Percentiles rank a stretch among this genome's conserved stretches.
phyloP scores from a whole-genome alignment of 2,329 filamentous ascomycete genomes.

The Aspergillus sclerotialis region DNA sequence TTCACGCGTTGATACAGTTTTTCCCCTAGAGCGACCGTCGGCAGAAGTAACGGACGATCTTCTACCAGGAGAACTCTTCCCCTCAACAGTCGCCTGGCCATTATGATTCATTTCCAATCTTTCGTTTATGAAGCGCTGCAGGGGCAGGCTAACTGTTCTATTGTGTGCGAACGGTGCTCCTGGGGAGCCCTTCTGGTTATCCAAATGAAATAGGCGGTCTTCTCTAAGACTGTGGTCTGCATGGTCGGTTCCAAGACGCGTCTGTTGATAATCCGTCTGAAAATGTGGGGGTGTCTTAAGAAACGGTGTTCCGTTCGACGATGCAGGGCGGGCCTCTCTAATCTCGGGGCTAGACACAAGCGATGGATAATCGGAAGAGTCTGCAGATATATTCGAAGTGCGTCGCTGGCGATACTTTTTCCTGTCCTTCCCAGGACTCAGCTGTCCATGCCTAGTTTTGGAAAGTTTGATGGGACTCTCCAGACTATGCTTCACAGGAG shows the following conservation, averaged over 20 bases:
- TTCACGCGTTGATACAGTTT: slow-evolving; percentile 9
- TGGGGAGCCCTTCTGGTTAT: slow-evolving; percentile 16
- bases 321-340: slow-evolving; percentile 18
- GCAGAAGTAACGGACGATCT: slow-evolving; percentile 18
- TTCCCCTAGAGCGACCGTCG: slow-evolving; percentile 11
- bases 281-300: slow-evolving; percentile 18
- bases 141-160: slow-evolving; percentile 28
- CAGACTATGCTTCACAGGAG: slow-evolving; percentile 16
- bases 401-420: slow-evolving; percentile 15
- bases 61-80: slow-evolving; percentile 6
- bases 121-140: slow-evolving; percentile 35
- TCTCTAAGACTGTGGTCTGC: slow-evolving; percentile 24
- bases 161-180: slow-evolving; percentile 19
- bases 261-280: slow-evolving; percentile 10
- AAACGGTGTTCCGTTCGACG: slow-evolving; percentile 19
- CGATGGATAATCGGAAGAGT: slow-evolving; percentile 26
- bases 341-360: slow-evolving; percentile 24
- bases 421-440: slow-evolving; percentile 13
- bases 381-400: slow-evolving; percentile 23
- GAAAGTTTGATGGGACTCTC: slow-evolving; percentile 29
- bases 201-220: slow-evolving; percentile 21
- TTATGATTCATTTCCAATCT: slow-evolving; percentile 22
- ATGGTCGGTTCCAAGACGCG: slow-evolving; percentile 12
- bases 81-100: slow-evolving; percentile 8
- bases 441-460: slow-evolving; percentile 14